A percentile compares a stretch with the other conserved stretches of the same genome.
Evolutionary conservation across 257 asterid species (phyloP).

Genomic region (Solanum appendiculatum): DNA sequence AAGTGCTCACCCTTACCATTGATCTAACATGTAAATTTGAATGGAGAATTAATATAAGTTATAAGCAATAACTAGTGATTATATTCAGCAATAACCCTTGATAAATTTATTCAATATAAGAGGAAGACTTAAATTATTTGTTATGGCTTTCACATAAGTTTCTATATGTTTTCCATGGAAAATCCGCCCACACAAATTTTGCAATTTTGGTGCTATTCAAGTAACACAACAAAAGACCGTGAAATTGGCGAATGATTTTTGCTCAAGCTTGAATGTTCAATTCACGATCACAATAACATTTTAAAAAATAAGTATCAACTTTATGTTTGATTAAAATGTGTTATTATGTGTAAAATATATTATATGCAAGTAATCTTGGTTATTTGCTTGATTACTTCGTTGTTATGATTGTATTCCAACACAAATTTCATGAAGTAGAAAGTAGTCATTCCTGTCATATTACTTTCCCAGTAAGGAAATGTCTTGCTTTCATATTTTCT

Average conservation of each 20-base stretch:
- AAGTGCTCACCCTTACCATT: too few relatives aligned
- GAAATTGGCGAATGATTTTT: not conserved
- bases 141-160: not conserved
- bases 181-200: not conserved
- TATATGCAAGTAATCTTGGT: not conserved
- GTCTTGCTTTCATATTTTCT: not conserved
- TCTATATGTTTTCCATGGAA: not conserved
- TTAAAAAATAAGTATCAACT: not conserved
- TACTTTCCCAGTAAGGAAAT: not conserved
- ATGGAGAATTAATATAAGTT: not conserved
- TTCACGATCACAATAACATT: not conserved
- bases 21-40: not conserved
- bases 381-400: not conserved
- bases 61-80: not conserved
- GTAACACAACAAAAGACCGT: not conserved
- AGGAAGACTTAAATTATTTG: not conserved
- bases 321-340: not conserved
- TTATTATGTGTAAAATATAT: not conserved
- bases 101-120: not conserved
- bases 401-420: not conserved
- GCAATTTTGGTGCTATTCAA: not conserved
- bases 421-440: conserved; percentile 26
- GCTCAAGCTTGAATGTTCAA: not conserved
- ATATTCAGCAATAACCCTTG: not conserved
- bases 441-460: not conserved